These are phyloP conservation scores for Tirmania nivea DNA, from an alignment of 495 filamentous ascomycete genomes.

Conservation along the genomic window DNA sequence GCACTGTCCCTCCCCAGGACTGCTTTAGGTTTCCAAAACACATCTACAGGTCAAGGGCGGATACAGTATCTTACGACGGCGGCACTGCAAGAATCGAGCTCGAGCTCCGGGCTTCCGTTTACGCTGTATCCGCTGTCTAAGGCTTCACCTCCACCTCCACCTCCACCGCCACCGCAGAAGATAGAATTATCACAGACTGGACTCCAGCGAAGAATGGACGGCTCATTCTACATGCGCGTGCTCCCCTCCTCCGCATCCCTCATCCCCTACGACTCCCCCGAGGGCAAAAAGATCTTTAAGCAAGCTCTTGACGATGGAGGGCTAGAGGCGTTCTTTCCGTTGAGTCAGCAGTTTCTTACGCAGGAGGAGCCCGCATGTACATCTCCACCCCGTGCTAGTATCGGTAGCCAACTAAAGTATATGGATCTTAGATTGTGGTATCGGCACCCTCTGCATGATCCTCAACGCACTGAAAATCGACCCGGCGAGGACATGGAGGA, in stretches of 20 bases:
- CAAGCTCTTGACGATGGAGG: slow-evolving; percentile 11
- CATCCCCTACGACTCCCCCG: slow-evolving; percentile 12
- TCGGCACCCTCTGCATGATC: slow-evolving; percentile 19
- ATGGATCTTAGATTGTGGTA: slow-evolving; percentile 11
- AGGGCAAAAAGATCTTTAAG: slow-evolving; percentile 15
- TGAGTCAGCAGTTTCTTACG: slow-evolving; percentile 19
- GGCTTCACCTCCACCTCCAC: no score
- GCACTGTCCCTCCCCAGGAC: no score
- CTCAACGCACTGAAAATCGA: slow-evolving; percentile 18
- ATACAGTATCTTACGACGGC: no score
- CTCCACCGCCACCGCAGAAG: no score
- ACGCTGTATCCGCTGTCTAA: no score
- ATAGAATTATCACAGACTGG: no score
- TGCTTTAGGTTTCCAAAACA: no score
- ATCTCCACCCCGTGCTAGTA: background rate
- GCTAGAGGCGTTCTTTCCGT: slow-evolving; percentile 15
- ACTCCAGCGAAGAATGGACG: background rate
- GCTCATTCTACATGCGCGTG: slow-evolving; percentile 17
- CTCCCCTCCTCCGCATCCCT: slow-evolving; percentile 11
- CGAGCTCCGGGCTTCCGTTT: no score
- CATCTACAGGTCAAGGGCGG: no score
- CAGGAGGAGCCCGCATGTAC: background rate
- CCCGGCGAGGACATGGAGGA: slow-evolving; percentile 15
- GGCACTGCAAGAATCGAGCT: no score
- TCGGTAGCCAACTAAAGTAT: background rate